Evolutionary conservation across 257 asterid genomes (phyloP), one percentile per base, ranked within the genome.

Genomic region (Asclepias syriaca): DNA sequence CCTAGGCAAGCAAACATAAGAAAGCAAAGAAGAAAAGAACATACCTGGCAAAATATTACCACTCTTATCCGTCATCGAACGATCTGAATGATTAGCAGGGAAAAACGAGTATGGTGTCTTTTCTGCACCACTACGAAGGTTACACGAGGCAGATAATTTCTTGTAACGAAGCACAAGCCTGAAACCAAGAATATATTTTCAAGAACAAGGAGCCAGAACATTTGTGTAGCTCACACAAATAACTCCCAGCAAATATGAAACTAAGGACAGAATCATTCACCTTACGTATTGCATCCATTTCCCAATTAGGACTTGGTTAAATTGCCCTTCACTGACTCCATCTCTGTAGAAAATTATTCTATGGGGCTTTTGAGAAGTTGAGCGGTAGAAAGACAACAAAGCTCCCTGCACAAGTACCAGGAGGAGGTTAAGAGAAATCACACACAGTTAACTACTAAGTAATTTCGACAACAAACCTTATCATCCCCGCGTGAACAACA

Each of bases 71-170:
- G 93, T 88, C 3, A 74, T 1, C 0, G 6, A 1, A 7, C 80
- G 78, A 60, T 89, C 91, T 2, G 70, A n/a, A 46, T 87, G 94
- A 53, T 71, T 71, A 4, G 65, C 82, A 27, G 98, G 79, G 65
- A 94, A 94, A 18, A 94, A 1, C 98, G 96, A 0, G 98, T 91
- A 57, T 93, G 97, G 60, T 93, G 98, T 57, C 98, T 85, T 89
- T 93, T 93, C 74, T 93, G 98, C 71, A 91, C 98, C 39, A 93
- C 98, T 2, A 93, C 78, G 67, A 93, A 91, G 16, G 98, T 93
- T 2, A 91, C 77, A 19, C 51, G 77, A 0, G 98, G 98, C 70
- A 77, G 7, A 69, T 91, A 94, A 15, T 15, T 16, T 54, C 81
- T 68, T 94, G 83, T 11, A 94, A 21, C 0, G 96, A 85, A 15